These are phyloP conservation scores for Aureoboletus auriporus DNA, from an alignment of 768 basidiomycete species.

Conservation along the genomic window DNA sequence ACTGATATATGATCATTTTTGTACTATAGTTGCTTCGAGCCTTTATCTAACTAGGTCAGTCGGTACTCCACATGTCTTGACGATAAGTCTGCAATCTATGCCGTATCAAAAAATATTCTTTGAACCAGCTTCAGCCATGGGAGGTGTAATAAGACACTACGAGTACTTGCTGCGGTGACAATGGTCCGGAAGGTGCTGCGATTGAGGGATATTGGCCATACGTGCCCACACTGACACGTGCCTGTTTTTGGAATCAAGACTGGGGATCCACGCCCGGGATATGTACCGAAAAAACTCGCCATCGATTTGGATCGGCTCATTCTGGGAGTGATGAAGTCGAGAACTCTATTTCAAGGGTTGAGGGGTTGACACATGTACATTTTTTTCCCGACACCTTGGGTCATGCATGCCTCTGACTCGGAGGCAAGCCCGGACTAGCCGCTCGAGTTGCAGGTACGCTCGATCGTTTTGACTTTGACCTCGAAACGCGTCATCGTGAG, in stretches of 20 bases:
- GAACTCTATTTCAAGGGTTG: no score
- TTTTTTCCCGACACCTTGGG: no score
- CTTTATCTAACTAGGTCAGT: no score
- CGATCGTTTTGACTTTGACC: neutral
- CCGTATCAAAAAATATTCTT: no score
- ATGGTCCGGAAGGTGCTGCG: neutral
- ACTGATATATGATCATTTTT: no score
- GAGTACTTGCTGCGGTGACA: neutral
- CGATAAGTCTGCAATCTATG: no score
- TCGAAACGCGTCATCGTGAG: neutral
- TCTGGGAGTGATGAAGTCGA: no score
- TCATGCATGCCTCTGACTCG: no score
- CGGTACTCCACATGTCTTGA: no score
- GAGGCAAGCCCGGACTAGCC: no score
- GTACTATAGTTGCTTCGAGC: no score
- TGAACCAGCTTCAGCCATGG: neutral
- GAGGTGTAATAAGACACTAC: neutral
- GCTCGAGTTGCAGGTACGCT: neutral
- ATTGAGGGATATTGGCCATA: conserved; percentile 8
- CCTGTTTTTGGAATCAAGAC: neutral
- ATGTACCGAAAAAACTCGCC: neutral
- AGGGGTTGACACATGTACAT: no score
- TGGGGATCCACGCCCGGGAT: neutral
- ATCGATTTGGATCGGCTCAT: neutral
- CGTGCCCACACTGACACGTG: conserved; percentile 5